Conservation (phyloP, 345 rosid species). For the Mallotus nudiflorus region DNA sequence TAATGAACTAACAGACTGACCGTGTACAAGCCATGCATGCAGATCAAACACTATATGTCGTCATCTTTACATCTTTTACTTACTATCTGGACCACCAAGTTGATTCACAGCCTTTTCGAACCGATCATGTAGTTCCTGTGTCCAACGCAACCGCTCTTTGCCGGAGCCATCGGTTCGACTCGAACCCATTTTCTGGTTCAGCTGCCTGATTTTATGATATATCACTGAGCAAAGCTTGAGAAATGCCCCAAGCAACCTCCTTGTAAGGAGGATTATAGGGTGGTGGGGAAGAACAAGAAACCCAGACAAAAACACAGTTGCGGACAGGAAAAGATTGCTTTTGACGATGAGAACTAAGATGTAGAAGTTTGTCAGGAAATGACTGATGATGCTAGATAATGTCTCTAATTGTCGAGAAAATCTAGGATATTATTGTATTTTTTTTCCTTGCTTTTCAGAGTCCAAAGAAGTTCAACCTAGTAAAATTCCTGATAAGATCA, state of each 20-base stretch:
- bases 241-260: background rate
- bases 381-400: conserved; percentile 4
- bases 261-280: conserved; percentile 18
- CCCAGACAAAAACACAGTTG: conserved; percentile 14
- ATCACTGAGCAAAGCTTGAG: conserved; percentile 13
- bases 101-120: conserved; percentile 50
- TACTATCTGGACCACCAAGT: conserved; percentile 60
- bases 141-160: conserved; percentile 54
- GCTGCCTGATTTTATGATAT: background rate
- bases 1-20: background rate
- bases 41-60: background rate
- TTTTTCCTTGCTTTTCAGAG: no score
- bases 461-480: conserved; percentile 21
- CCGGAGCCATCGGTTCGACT: conserved; percentile 34
- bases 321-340: background rate
- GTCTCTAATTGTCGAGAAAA: conserved; percentile 22
- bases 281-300: conserved; percentile 5
- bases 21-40: background rate
- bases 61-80: conserved; percentile 27
- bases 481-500: background rate
- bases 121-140: conserved; percentile 46
- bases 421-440: background rate
- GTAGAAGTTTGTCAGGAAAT: conserved; percentile 5
- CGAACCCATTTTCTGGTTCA: conserved; percentile 28
- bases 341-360: conserved; percentile 33